These are phyloP conservation scores for Xylaria scruposa DNA, from an alignment of 495 filamentous ascomycete genomes.

Conservation along the genomic window DNA sequence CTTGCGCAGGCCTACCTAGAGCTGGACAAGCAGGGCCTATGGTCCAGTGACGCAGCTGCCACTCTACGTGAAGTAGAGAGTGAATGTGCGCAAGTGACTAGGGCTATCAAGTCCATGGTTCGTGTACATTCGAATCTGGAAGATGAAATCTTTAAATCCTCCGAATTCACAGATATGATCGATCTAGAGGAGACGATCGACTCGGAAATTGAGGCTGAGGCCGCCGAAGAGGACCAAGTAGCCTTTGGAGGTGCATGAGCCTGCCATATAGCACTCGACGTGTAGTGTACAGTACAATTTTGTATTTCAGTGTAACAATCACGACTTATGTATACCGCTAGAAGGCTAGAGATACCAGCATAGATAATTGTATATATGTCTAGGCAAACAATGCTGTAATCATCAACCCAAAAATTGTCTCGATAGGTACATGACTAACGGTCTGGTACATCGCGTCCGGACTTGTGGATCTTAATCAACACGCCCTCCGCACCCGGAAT, in stretches of 20 bases:
- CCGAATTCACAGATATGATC: constrained; percentile 5
- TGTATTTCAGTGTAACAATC: constrained; percentile 23
- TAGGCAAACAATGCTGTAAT: not conserved
- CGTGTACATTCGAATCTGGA: constrained; percentile 38
- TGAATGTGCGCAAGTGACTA: constrained; percentile 38
- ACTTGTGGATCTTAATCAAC: constrained; percentile 7
- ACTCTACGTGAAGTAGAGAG: constrained; percentile 35
- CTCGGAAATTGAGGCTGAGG: not conserved
- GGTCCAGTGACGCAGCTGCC: constrained; percentile 40
- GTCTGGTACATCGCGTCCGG: not conserved
- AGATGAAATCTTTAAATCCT: constrained; percentile 30
- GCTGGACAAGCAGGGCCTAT: constrained; percentile 43
- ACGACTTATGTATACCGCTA: constrained; percentile 18
- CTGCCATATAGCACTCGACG: not conserved
- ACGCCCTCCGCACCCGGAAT: constrained; percentile 6
- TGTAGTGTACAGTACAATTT: constrained; percentile 1
- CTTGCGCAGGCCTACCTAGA: constrained; percentile 49
- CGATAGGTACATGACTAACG: not conserved
- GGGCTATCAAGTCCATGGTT: constrained; percentile 45
- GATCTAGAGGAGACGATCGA: not conserved
- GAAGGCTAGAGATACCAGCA: constrained; percentile 14
- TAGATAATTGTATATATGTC: not conserved
- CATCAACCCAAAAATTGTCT: not conserved
- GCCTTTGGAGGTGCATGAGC: not conserved
- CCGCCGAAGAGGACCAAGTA: not conserved